phyloP scores from a whole-genome alignment of 2,329 filamentous ascomycete genomes.

The Colletotrichum aenigma region DNA sequence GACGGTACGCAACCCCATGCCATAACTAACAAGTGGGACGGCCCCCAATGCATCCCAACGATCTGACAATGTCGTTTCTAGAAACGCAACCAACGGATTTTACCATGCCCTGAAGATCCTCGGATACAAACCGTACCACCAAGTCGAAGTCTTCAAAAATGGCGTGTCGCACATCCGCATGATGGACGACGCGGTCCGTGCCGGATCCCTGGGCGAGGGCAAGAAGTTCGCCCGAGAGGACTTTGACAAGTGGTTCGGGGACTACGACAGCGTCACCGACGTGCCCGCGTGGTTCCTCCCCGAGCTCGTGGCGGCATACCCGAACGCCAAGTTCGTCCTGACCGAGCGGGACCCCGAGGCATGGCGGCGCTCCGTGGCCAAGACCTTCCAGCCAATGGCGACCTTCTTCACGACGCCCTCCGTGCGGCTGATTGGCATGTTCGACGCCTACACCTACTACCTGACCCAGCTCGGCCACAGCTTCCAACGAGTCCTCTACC shows the following conservation, averaged over 20 bases:
- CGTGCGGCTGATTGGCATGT: neutral
- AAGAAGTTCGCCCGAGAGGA: slow-evolving; percentile 36
- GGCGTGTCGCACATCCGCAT: slow-evolving; percentile 27
- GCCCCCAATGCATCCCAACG: neutral
- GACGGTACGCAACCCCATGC: slow-evolving; percentile 29
- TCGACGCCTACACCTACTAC: slow-evolving; percentile 1
- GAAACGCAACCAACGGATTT: slow-evolving; percentile 38
- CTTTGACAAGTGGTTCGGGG: slow-evolving; percentile 43
- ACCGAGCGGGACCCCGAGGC: slow-evolving; percentile 35
- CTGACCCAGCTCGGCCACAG: neutral
- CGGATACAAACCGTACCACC: slow-evolving; percentile 40
- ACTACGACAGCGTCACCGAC: slow-evolving; percentile 32
- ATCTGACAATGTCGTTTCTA: slow-evolving; percentile 9
- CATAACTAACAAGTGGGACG: neutral
- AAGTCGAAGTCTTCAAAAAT: slow-evolving; percentile 30
- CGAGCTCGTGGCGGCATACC: slow-evolving; percentile 32
- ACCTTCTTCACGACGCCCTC: neutral
- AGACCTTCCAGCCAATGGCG: slow-evolving; percentile 23
- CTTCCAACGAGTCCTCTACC: neutral
- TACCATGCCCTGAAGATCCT: slow-evolving; percentile 36
- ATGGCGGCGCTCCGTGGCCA: slow-evolving; percentile 32
- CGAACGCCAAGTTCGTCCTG: slow-evolving; percentile 39
- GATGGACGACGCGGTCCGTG: slow-evolving; percentile 32
- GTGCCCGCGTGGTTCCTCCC: slow-evolving; percentile 30
- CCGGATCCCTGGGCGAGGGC: slow-evolving; percentile 29